A percentile compares a stretch with the other conserved stretches of the same genome.
Evolutionary conservation across 306 rosid genomes (phyloP).

Genomic region (Coriaria nepalensis): DNA sequence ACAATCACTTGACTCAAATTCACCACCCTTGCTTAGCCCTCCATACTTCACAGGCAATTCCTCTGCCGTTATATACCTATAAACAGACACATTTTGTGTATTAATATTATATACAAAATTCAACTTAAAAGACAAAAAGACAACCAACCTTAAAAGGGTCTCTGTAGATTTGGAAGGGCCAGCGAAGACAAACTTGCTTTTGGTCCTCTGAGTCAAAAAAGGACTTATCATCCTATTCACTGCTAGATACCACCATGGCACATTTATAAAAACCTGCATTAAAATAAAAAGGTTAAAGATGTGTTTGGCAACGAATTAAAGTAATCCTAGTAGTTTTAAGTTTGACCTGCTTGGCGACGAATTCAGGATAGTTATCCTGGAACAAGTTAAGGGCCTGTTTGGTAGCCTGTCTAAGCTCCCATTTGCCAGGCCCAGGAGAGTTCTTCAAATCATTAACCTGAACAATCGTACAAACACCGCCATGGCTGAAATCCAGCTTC

Average conservation of each 20-base stretch:
- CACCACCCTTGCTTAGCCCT: constrained; percentile 58
- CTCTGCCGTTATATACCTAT: constrained; percentile 55
- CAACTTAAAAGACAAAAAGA: not conserved
- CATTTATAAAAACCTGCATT: constrained; percentile 64
- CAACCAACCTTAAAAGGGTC: constrained; percentile 34
- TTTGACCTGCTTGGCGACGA: constrained; percentile 62
- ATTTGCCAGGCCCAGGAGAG: constrained; percentile 48
- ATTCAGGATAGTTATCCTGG: constrained; percentile 65
- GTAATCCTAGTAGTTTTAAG: not conserved
- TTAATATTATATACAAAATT: not conserved
- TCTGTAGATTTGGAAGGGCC: constrained; percentile 59
- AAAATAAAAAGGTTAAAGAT: not conserved
- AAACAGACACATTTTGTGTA: not conserved
- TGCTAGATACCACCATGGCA: constrained; percentile 78
- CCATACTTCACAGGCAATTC: constrained; percentile 66
- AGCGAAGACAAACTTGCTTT: constrained; percentile 65
- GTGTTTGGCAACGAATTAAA: no score
- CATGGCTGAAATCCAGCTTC: constrained; percentile 47
- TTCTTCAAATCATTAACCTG: constrained; percentile 59
- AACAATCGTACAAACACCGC: constrained; percentile 46
- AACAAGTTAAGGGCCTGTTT: constrained; percentile 56
- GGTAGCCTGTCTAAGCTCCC: constrained; percentile 68
- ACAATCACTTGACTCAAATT: constrained; percentile 40
- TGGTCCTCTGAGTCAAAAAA: constrained; percentile 50
- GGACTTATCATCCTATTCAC: constrained; percentile 62